Percentiles rank a stretch among this genome's conserved stretches.
Evolutionary conservation across 495 filamentous ascomycete genomes (phyloP).

Genomic region (Penicillium daleae): DNA sequence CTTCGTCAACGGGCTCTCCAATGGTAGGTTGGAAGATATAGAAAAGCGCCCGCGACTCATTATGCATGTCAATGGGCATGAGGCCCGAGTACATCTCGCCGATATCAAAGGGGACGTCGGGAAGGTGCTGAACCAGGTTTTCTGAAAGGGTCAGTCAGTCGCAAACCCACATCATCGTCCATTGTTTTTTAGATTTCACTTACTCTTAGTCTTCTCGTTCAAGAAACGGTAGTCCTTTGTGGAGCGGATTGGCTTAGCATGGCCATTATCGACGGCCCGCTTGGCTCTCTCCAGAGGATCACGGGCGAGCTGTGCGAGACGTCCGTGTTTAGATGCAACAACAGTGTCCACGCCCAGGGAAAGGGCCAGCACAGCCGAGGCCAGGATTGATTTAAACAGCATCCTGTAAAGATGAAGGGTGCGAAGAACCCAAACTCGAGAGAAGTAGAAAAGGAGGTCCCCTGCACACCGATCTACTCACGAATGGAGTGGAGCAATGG

Average conservation of each 20-base stretch:
- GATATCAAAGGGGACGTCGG: constrained; percentile 72
- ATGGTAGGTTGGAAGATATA: constrained; percentile 56
- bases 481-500: neutral
- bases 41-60: constrained; percentile 53
- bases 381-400: constrained; percentile 37
- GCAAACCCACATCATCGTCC: neutral
- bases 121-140: constrained; percentile 69
- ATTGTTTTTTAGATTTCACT: constrained; percentile 7
- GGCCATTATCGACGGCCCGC: constrained; percentile 62
- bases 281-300: constrained; percentile 84
- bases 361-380: constrained; percentile 33
- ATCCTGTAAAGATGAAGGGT: constrained; percentile 19
- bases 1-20: constrained; percentile 60
- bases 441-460: constrained; percentile 1
- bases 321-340: constrained; percentile 35
- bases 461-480: neutral
- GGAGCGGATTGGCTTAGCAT: constrained; percentile 17
- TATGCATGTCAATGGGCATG: constrained; percentile 66
- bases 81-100: constrained; percentile 78
- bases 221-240: constrained; percentile 43
- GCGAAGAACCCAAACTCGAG: neutral
- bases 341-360: constrained; percentile 35
- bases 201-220: constrained; percentile 41
- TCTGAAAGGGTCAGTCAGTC: constrained; percentile 33
- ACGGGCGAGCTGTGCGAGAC: constrained; percentile 63